Base-by-base conservation (phyloP, 306 rosid species). In the Trifolium fragiferum region DNA sequence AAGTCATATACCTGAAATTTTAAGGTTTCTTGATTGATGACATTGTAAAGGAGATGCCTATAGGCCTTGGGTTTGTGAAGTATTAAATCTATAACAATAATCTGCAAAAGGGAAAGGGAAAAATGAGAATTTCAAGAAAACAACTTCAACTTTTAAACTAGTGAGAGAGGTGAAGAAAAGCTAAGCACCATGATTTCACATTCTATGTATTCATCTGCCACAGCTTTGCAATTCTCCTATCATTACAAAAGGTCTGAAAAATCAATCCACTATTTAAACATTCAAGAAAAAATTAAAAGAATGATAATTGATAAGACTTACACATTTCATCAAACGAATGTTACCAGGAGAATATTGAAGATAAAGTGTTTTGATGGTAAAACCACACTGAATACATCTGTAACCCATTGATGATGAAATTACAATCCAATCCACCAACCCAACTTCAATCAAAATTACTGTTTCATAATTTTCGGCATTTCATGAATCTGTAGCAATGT, bases 261-360 rank as follows among this genome's bases (percentile, higher is more conserved):
- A 19, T 35, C 74, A 47, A 82, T 63, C 59, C 66, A 70, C 51
- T 2, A 9, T 21, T 6, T 20, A 27, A 49, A 58, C 8, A 40
- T 62, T 44, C 15, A 49, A 32, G 27, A 41, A 40, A 16, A 51
- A 18, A 65, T 18, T 51, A 54, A 57, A 41, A 58, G 70, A 68
- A 76, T 23, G 20, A 7, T 35, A 0, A 21, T 13, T 11, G 10
- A 27, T 8, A 68, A 11, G 6, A 32, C 75, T 65, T 86, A 94
- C 97, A 46, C 98, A 94, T 92, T 94, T 94, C 90, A 92, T 87
- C 71, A 94, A 87, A 15, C 91, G 96, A 64, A 92, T 91, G 79
- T 94, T 94, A 13, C 96, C 97, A 1, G 95, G 93, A 30, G 97
- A 92, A 82, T 91, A 94, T 72, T 91, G 95, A 23, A 94, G 81